phyloP scores from a whole-genome alignment of 805 yeast species.

The Zygosaccharomyces gambellarensis region DNA sequence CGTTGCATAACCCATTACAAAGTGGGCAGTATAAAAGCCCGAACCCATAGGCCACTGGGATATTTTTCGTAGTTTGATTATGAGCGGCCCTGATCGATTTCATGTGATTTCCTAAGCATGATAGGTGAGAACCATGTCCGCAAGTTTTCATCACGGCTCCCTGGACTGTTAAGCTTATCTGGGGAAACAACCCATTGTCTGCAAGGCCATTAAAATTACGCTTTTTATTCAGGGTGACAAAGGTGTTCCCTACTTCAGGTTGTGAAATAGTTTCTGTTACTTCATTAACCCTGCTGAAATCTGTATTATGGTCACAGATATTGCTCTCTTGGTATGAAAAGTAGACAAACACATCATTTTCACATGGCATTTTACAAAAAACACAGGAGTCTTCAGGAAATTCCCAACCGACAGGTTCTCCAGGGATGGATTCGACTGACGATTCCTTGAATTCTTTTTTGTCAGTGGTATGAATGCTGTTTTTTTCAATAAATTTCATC shows the following conservation, averaged over 20 bases:
- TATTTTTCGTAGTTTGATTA: conserved; percentile 73
- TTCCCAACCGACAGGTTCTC: conserved; percentile 13
- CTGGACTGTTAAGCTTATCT: conserved; percentile 39
- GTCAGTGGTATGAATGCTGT: conserved; percentile 30
- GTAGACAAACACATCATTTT: conserved; percentile 29
- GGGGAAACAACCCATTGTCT: neutral
- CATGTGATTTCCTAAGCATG: conserved; percentile 65
- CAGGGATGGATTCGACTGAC: conserved; percentile 4
- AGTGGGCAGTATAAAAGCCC: conserved; percentile 84
- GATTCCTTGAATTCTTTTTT: conserved; percentile 17
- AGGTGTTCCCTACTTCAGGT: neutral
- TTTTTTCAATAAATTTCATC: conserved; percentile 59
- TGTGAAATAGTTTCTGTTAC: conserved; percentile 15
- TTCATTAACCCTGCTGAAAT: conserved; percentile 28
- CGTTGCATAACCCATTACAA: conserved; percentile 81
- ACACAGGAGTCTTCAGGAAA: conserved; percentile 29
- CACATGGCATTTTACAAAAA: conserved; percentile 31
- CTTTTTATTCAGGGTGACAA: neutral
- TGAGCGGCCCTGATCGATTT: conserved; percentile 51
- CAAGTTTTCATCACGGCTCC: conserved; percentile 48
- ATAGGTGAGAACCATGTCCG: conserved; percentile 89
- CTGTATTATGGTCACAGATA: conserved; percentile 22
- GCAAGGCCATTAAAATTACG: neutral
- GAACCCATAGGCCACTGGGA: conserved; percentile 67
- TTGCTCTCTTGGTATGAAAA: conserved; percentile 30